Conservation (phyloP, 2,329 filamentous ascomycete species). For the Diaporthe citrichinensis region DNA sequence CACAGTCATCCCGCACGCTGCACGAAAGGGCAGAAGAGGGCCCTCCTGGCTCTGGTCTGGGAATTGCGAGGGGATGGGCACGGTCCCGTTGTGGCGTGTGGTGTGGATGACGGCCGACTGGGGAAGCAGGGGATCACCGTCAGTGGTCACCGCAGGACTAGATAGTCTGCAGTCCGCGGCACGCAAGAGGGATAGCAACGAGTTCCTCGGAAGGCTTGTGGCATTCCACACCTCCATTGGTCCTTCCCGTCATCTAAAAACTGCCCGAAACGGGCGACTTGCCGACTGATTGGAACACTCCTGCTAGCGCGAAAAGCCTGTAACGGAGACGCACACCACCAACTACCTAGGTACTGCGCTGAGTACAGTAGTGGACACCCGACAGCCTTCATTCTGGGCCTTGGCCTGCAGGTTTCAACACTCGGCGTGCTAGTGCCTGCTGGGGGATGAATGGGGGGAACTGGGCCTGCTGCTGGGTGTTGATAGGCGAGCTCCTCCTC, state of each 20-base stretch:
- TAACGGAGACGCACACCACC: conserved; percentile 4
- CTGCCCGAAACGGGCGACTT: conserved; percentile 23
- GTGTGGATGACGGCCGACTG: conserved; percentile 30
- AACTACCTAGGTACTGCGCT: too few relatives aligned
- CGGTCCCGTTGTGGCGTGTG: conserved; percentile 30
- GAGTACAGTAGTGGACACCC: neutral
- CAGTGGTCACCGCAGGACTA: neutral
- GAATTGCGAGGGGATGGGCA: conserved; percentile 23
- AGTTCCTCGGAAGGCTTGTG: neutral
- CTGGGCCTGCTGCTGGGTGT: neutral
- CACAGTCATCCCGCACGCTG: conserved; percentile 4
- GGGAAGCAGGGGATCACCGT: conserved; percentile 24
- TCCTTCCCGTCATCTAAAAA: neutral
- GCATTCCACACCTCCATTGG: conserved; percentile 21
- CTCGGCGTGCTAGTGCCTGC: conserved; percentile 27
- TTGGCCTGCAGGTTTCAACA: conserved; percentile 32
- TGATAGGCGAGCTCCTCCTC: conserved; percentile 17
- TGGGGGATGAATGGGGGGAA: neutral
- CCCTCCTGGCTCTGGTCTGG: conserved; percentile 1
- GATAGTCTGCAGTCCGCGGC: neutral
- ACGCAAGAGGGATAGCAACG: neutral
- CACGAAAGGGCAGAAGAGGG: neutral
- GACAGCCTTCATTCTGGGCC: neutral
- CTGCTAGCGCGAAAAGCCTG: neutral
- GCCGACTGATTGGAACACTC: conserved; percentile 4